Evolutionary conservation across 1,139 yeast genomes (phyloP).

Genomic region (Pichia sp.): DNA sequence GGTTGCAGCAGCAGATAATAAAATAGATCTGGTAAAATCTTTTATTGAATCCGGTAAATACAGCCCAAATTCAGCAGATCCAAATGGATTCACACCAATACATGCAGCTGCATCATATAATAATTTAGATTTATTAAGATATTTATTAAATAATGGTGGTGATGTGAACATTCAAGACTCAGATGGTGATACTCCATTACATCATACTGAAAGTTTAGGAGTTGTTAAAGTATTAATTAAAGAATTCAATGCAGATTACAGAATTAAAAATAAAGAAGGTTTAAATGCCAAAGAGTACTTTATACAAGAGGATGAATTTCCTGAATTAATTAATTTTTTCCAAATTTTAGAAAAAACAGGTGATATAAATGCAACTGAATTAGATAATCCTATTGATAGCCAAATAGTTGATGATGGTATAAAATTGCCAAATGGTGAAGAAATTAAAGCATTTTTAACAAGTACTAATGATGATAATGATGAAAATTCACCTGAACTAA

Average conservation of each 20-base stretch:
- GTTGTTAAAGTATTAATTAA: constrained; percentile 64
- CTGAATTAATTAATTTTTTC: constrained; percentile 67
- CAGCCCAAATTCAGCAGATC: constrained; percentile 71
- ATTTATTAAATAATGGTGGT: constrained; percentile 58
- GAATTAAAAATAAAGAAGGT: constrained; percentile 61
- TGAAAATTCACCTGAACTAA: constrained; percentile 19
- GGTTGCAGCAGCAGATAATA: constrained; percentile 92
- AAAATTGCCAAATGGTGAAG: constrained; percentile 39
- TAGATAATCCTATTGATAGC: constrained; percentile 19
- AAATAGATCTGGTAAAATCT: constrained; percentile 50
- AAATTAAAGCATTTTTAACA: constrained; percentile 47
- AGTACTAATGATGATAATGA: constrained; percentile 30
- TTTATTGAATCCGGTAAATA: constrained; percentile 46
- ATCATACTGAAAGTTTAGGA: constrained; percentile 70
- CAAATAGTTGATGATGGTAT: not conserved
- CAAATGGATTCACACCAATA: constrained; percentile 90
- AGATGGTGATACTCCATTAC: constrained; percentile 95
- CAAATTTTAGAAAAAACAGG: constrained; percentile 17
- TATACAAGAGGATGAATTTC: constrained; percentile 81
- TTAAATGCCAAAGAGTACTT: constrained; percentile 58
- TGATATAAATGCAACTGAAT: not conserved
- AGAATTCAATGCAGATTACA: constrained; percentile 60
- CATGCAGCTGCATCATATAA: constrained; percentile 97
- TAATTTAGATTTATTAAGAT: constrained; percentile 58
- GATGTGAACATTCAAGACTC: constrained; percentile 73